Evolutionary conservation across 768 basidiomycete genomes (phyloP).

Genomic region (Russula vinacea): DNA sequence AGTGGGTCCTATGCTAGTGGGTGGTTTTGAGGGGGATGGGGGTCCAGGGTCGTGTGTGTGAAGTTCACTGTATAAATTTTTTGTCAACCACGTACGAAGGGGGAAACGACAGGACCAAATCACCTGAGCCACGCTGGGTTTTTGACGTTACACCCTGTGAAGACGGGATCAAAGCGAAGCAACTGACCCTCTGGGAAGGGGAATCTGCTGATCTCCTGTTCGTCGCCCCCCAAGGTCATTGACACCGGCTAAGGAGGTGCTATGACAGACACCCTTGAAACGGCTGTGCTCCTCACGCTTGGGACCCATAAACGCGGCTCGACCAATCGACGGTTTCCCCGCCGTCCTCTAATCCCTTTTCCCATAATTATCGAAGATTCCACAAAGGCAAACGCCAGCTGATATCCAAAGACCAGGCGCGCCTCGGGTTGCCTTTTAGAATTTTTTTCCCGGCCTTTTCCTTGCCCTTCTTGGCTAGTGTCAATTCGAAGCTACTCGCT

Average conservation of each 20-base stretch:
- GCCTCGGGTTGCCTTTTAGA: constrained; percentile 30
- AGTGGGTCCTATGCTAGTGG: constrained; percentile 14
- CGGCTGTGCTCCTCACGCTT: constrained; percentile 30
- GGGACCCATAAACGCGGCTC: constrained; percentile 28
- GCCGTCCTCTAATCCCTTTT: constrained; percentile 28
- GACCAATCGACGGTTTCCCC: constrained; percentile 30
- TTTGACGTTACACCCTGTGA: constrained; percentile 26
- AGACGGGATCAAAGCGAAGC: constrained; percentile 29
- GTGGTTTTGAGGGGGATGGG: constrained; percentile 6
- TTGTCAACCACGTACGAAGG: constrained; percentile 29
- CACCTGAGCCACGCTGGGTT: constrained; percentile 26
- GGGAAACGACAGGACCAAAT: constrained; percentile 28
- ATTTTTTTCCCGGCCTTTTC: constrained; percentile 29
- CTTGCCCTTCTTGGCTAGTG: constrained; percentile 30
- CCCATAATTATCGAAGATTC: constrained; percentile 31
- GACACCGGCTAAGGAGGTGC: constrained; percentile 31
- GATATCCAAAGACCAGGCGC: constrained; percentile 28
- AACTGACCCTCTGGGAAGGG: constrained; percentile 26
- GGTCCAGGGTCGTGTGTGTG: constrained; percentile 3
- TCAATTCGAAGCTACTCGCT: constrained; percentile 27
- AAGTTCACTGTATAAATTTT: constrained; percentile 27
- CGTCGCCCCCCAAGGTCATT: constrained; percentile 30
- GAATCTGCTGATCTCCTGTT: constrained; percentile 30
- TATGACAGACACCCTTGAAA: constrained; percentile 31
- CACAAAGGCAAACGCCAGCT: constrained; percentile 29